Evolutionary conservation across 2,329 filamentous ascomycete genomes (phyloP).

Genomic region (Mariannaea sp.): DNA sequence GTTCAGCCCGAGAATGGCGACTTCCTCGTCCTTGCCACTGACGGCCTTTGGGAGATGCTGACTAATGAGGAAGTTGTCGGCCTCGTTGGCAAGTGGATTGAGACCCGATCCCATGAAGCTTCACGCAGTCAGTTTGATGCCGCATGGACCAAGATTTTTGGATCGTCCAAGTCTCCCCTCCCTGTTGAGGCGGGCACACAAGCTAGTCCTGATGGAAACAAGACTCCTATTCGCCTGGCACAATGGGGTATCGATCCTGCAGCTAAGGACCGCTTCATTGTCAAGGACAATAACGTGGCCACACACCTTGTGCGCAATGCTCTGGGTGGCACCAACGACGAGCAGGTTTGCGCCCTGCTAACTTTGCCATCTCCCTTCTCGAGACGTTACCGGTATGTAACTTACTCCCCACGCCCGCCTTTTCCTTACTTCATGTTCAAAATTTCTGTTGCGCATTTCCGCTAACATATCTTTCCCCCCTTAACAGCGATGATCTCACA

Average conservation of each 20-base stretch:
- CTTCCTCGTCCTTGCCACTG: conserved; percentile 94
- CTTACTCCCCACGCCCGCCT: neutral
- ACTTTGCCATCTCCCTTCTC: conserved; percentile 92
- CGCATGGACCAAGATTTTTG: conserved; percentile 70
- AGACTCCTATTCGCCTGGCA: conserved; percentile 82
- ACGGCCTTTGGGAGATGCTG: conserved; percentile 98
- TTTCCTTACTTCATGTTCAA: neutral
- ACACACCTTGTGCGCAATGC: conserved; percentile 96
- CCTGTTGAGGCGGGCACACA: conserved; percentile 72
- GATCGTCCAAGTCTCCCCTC: conserved; percentile 57
- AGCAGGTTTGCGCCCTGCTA: conserved; percentile 90
- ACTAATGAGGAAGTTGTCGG: conserved; percentile 98
- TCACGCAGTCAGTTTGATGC: conserved; percentile 69
- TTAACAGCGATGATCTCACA: conserved; percentile 82
- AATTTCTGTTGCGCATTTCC: neutral
- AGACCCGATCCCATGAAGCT: conserved; percentile 65
- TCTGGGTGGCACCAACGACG: conserved; percentile 87
- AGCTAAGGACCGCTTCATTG: conserved; percentile 81
- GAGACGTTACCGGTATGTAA: conserved; percentile 77
- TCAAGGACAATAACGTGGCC: conserved; percentile 93
- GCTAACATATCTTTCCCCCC: conserved; percentile 27
- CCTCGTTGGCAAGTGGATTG: conserved; percentile 95
- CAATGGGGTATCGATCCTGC: conserved; percentile 86
- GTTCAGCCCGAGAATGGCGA: conserved; percentile 89
- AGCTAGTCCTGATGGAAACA: conserved; percentile 68